phyloP scores from a whole-genome alignment of 2,329 filamentous ascomycete genomes.

The Ophiostoma australiae region DNA sequence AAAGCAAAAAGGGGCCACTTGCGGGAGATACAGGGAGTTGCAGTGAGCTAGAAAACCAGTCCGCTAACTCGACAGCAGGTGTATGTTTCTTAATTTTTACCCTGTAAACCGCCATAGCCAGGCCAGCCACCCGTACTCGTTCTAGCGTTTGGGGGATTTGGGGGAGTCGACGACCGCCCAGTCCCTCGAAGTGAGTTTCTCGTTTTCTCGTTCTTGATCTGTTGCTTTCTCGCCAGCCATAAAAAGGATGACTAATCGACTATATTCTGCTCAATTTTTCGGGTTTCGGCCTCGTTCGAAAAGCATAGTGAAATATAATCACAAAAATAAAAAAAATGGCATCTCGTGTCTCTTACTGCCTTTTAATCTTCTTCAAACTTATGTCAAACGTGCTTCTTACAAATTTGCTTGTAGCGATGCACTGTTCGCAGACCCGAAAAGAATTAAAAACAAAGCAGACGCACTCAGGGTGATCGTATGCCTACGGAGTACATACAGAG shows the following conservation, averaged over 20 bases:
- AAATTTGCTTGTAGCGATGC: neutral
- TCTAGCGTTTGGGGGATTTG: neutral
- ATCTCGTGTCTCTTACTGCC: no score
- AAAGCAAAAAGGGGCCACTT: slow-evolving; percentile 4
- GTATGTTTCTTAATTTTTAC: neutral
- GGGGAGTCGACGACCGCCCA: slow-evolving; percentile 14
- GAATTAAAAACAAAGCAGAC: neutral
- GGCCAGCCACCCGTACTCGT: neutral
- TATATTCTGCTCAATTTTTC: neutral
- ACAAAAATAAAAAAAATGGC: neutral
- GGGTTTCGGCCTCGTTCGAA: neutral
- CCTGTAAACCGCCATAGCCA: slow-evolving; percentile 12
- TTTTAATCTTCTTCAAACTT: neutral
- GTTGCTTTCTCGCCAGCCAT: neutral
- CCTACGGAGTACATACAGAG: neutral
- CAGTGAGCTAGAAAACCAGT: slow-evolving; percentile 1
- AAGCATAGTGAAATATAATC: neutral
- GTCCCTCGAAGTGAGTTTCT: neutral
- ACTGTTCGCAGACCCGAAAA: neutral
- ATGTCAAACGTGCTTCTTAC: neutral
- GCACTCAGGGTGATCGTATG: neutral
- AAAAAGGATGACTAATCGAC: neutral
- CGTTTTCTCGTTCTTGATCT: neutral
- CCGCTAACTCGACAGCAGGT: neutral
- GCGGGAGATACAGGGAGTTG: slow-evolving; percentile 13